Evolutionary conservation across 768 basidiomycete genomes (phyloP).

Genomic region (Podaxis sp.): DNA sequence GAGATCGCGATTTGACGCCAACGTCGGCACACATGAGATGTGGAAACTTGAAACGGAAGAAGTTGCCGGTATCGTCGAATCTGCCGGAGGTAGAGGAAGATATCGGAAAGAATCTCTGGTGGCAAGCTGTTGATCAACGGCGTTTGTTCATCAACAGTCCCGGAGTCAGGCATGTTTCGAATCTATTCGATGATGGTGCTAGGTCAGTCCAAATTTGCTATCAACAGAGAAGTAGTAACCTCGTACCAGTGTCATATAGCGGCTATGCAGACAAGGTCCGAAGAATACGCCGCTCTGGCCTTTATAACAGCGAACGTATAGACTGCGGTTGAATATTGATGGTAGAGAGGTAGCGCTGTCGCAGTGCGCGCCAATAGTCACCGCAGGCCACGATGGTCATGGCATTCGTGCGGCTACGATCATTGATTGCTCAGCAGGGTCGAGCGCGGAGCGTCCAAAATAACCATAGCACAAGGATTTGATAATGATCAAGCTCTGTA

Average conservation of each 20-base stretch:
- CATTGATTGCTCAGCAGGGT: too few species aligned
- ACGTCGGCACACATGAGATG: slow-evolving; percentile 41
- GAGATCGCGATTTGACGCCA: slow-evolving; percentile 40
- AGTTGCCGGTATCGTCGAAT: slow-evolving; percentile 21
- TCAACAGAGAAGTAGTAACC: background rate
- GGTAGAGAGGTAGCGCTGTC: too few species aligned
- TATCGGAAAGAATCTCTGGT: slow-evolving; percentile 30
- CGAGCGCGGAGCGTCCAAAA: too few species aligned
- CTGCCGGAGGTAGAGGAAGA: slow-evolving; percentile 27
- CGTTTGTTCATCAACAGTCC: background rate
- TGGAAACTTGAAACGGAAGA: slow-evolving; percentile 34
- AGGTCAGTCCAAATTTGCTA: background rate
- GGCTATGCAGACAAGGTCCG: background rate
- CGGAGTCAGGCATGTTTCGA: background rate
- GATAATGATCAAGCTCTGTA: background rate
- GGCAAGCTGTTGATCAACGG: slow-evolving; percentile 24
- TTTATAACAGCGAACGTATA: too few species aligned
- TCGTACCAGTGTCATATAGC: background rate
- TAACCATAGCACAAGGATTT: too few species aligned
- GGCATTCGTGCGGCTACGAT: too few species aligned
- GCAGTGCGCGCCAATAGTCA: too few species aligned
- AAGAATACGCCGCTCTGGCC: background rate
- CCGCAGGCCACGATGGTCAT: too few species aligned
- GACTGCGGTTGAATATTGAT: too few species aligned
- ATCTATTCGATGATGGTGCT: background rate